Evolutionary conservation across 2,329 filamentous ascomycete species (phyloP).

Genomic region (Fusarium secorum): DNA sequence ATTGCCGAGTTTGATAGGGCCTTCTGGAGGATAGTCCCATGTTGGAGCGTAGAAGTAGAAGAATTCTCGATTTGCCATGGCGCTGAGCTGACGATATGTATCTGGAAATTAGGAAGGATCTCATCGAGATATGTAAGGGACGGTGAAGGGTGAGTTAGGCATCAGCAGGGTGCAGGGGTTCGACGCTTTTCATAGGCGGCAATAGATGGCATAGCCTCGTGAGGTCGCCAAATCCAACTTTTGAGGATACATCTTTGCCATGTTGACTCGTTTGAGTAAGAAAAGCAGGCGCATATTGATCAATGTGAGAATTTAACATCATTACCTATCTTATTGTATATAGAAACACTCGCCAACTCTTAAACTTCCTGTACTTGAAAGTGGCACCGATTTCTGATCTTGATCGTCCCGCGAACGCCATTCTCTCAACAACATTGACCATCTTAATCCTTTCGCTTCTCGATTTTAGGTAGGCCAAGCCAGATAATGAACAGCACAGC

Average conservation of each 20-base stretch:
- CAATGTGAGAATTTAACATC: accelerated
- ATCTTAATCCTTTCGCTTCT: constrained; percentile 49
- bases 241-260: background rate
- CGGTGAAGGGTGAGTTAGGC: no score
- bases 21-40: no score
- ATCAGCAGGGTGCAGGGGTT: no score
- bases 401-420: no score
- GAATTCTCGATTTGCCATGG: no score
- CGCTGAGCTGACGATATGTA: no score
- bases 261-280: background rate
- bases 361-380: no score
- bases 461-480: constrained; percentile 54
- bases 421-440: background rate
- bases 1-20: no score
- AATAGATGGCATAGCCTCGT: background rate
- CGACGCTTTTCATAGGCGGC: no score
- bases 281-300: accelerated
- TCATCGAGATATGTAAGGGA: no score
- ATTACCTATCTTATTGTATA: background rate
- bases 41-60: no score
- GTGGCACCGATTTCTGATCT: background rate
- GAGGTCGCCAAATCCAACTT: background rate
- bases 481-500: constrained; percentile 55
- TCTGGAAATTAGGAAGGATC: no score
- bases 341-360: background rate